Percentiles rank a stretch among this genome's conserved stretches.
These are phyloP conservation scores for Coniella vitis DNA, from an alignment of 2,329 filamentous ascomycete genomes.

Conservation along the genomic window DNA sequence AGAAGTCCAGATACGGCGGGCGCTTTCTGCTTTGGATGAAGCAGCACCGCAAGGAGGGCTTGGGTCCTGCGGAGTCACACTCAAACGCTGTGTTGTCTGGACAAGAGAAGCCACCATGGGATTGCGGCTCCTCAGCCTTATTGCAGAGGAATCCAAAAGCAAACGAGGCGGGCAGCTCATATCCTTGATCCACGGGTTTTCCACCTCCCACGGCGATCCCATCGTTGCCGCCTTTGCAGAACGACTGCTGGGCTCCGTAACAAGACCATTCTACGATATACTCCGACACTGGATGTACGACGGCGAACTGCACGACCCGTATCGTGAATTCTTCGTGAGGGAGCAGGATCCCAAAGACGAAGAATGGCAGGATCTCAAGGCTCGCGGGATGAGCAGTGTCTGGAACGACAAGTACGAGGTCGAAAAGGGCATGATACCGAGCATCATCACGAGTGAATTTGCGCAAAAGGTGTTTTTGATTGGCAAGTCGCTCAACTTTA, in stretches of 20 bases:
- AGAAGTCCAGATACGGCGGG: conserved; percentile 83
- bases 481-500: conserved; percentile 96
- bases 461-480: conserved; percentile 96
- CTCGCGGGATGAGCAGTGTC: conserved; percentile 71
- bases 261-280: conserved; percentile 93
- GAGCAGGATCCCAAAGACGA: conserved; percentile 60
- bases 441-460: conserved; percentile 88
- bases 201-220: conserved; percentile 88
- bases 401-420: conserved; percentile 98
- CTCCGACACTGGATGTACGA: conserved; percentile 97
- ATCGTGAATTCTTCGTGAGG: conserved; percentile 88
- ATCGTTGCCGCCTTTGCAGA: conserved; percentile 92
- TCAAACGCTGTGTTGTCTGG: conserved; percentile 96
- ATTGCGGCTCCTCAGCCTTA: conserved; percentile 83
- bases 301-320: conserved; percentile 94
- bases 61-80: conserved; percentile 80
- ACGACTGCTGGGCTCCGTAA: conserved; percentile 77
- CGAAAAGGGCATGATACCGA: conserved; percentile 78
- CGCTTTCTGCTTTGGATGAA: conserved; percentile 67
- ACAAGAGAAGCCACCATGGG: conserved; percentile 96
- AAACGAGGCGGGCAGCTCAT: conserved; percentile 86
- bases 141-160: conserved; percentile 83
- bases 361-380: conserved; percentile 39
- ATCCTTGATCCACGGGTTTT: conserved; percentile 87
- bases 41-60: conserved; percentile 61